These are phyloP conservation scores for Plasmodium inui DNA, from an alignment of 169 alveolate genomes.

Conservation along the genomic window DNA sequence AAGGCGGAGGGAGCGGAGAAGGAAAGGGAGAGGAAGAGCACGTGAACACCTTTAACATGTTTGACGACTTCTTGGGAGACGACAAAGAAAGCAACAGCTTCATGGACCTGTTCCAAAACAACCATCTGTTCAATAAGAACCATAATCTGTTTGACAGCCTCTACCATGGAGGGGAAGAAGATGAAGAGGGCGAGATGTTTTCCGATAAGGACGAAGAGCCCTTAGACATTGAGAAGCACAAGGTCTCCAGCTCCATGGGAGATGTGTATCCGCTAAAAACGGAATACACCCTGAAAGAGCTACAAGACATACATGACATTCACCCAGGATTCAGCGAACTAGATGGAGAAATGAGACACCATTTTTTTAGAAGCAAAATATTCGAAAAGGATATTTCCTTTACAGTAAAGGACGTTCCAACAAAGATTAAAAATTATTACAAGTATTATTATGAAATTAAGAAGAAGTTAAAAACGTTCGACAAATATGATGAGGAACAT, in stretches of 20 bases:
- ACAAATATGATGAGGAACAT: slow-evolving; percentile 22
- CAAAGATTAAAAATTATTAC: slow-evolving; percentile 45
- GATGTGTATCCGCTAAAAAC: slow-evolving; percentile 48
- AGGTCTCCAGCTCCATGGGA: slow-evolving; percentile 20
- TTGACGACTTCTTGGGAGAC: slow-evolving; percentile 51
- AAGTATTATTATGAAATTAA: slow-evolving; percentile 68
- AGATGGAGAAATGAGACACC: slow-evolving; percentile 28
- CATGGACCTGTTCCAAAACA: slow-evolving; percentile 59
- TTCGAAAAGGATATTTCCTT: slow-evolving; percentile 28
- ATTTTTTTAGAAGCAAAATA: slow-evolving; percentile 25
- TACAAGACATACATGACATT: slow-evolving; percentile 25
- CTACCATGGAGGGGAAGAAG: slow-evolving; percentile 37
- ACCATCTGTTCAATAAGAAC: slow-evolving; percentile 13
- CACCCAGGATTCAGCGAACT: slow-evolving; percentile 38
- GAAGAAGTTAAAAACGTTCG: slow-evolving; percentile 5
- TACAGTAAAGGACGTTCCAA: slow-evolving; percentile 33
- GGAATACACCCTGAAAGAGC: slow-evolving; percentile 20
- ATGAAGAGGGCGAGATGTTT: slow-evolving; percentile 9
- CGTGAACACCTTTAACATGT: slow-evolving; percentile 32
- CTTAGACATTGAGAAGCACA: slow-evolving; percentile 42
- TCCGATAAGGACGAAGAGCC: slow-evolving; percentile 4
- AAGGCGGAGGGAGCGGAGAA: not conserved
- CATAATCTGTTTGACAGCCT: slow-evolving; percentile 35
- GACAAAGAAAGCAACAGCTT: slow-evolving; percentile 26
- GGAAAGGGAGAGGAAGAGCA: slow-evolving; percentile 1